phyloP scores from a whole-genome alignment of 805 yeast genomes.

The Ogataea philodendri region DNA sequence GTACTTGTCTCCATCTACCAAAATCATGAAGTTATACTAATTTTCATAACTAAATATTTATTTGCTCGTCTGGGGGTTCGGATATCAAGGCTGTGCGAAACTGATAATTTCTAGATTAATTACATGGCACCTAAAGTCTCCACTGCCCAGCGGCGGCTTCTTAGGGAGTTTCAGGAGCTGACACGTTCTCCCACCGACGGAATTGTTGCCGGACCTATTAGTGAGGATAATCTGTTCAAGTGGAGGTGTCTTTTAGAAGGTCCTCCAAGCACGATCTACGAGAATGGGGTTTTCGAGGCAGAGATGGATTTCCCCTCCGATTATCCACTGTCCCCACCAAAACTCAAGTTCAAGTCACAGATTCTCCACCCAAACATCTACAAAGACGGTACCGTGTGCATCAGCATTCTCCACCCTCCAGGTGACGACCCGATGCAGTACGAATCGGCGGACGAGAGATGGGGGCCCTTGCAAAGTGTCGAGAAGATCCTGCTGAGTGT shows the following conservation, averaged over 20 bases:
- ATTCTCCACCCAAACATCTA: constrained; percentile 92
- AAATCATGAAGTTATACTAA: constrained; percentile 49
- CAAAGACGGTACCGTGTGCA: constrained; percentile 93
- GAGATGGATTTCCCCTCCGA: constrained; percentile 43
- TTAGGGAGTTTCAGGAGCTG: constrained; percentile 87
- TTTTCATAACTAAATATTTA: constrained; percentile 3
- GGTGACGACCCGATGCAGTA: constrained; percentile 97
- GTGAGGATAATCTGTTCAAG: constrained; percentile 45
- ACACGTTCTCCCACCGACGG: constrained; percentile 91
- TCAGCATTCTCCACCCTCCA: constrained; percentile 91
- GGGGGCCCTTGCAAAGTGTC: constrained; percentile 98
- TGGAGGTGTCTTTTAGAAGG: constrained; percentile 59
- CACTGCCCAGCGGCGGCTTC: constrained; percentile 76
- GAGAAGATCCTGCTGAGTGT: constrained; percentile 93
- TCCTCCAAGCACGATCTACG: constrained; percentile 54
- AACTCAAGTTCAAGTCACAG: constrained; percentile 66
- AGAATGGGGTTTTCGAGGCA: constrained; percentile 54
- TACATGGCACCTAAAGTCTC: constrained; percentile 29
- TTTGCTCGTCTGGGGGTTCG: constrained; percentile 24
- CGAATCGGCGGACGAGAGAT: constrained; percentile 92
- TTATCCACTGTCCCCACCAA: constrained; percentile 65
- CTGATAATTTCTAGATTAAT: not conserved
- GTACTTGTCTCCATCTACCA: constrained; percentile 75
- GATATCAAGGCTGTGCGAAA: constrained; percentile 8
- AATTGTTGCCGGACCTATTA: constrained; percentile 88